Conservation (phyloP, 2,329 filamentous ascomycete genomes). For the Leptosphaerulina australis region DNA sequence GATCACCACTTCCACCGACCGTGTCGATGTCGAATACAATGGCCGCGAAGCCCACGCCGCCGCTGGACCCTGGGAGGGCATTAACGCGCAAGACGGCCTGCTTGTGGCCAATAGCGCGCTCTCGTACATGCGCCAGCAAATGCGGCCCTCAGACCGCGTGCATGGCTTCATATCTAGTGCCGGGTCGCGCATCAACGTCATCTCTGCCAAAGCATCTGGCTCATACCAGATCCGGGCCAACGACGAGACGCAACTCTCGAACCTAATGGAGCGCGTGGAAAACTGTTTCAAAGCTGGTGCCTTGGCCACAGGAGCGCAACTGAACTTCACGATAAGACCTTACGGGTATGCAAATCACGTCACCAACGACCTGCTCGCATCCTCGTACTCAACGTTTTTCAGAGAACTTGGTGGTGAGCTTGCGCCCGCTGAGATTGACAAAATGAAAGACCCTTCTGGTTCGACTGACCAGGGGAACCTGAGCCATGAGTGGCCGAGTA, state of each 20-base stretch:
- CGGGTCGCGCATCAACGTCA: slow-evolving; percentile 21
- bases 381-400: slow-evolving; percentile 15
- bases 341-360: slow-evolving; percentile 22
- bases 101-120: slow-evolving; percentile 25
- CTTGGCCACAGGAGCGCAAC: slow-evolving; percentile 14
- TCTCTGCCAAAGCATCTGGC: slow-evolving; percentile 7
- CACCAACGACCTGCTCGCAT: slow-evolving; percentile 19
- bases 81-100: slow-evolving; percentile 29
- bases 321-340: slow-evolving; percentile 21
- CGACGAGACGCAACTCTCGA: slow-evolving; percentile 14
- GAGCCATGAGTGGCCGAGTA: slow-evolving; percentile 22
- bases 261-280: slow-evolving; percentile 14
- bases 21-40: slow-evolving; percentile 21
- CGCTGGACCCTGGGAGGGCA: slow-evolving; percentile 41
- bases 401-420: slow-evolving; percentile 2
- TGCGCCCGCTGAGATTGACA: slow-evolving; percentile 2
- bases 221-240: slow-evolving; percentile 21
- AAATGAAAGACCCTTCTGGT: slow-evolving; percentile 11
- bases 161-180: slow-evolving; percentile 24
- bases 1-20: slow-evolving; percentile 47
- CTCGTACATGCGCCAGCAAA: slow-evolving; percentile 22
- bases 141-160: slow-evolving; percentile 21
- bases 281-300: slow-evolving; percentile 24
- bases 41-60: slow-evolving; percentile 36
- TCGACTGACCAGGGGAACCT: slow-evolving; percentile 28